phyloP scores from a whole-genome alignment of 352 stramenopile species.

The Phytopythium cucurbitacearum region DNA sequence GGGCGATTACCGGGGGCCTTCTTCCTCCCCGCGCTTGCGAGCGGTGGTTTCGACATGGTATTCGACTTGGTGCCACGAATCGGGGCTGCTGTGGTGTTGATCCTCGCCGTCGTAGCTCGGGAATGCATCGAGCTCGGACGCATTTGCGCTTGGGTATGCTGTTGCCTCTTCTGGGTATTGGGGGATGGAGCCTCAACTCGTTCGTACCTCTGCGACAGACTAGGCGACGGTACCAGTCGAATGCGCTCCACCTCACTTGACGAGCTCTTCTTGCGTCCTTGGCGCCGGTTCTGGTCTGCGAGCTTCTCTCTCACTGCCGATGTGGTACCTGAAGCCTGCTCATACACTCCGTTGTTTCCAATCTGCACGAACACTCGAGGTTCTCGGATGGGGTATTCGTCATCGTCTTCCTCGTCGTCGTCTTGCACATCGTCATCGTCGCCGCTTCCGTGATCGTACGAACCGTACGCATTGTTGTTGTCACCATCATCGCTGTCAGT shows the following conservation, averaged over 20 bases:
- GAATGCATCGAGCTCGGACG: too few species aligned
- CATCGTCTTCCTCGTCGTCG: constrained; percentile 15
- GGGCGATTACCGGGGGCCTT: too few species aligned
- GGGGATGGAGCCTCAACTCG: constrained; percentile 25
- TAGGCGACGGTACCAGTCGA: constrained; percentile 37
- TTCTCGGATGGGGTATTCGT: constrained; percentile 24
- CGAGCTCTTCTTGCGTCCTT: constrained; percentile 15
- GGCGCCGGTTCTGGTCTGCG: constrained; percentile 18
- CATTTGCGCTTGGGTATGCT: not conserved
- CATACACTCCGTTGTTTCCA: constrained; percentile 29
- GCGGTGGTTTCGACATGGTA: too few species aligned
- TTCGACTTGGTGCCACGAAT: too few species aligned
- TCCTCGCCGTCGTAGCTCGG: too few species aligned
- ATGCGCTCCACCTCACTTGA: constrained; percentile 43
- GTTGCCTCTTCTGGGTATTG: constrained; percentile 10
- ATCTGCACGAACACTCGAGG: constrained; percentile 51
- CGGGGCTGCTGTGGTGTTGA: too few species aligned
- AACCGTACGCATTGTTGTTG: constrained; percentile 8
- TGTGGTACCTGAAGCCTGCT: constrained; percentile 17
- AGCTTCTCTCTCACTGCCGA: constrained; percentile 37
- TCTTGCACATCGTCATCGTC: constrained; percentile 13
- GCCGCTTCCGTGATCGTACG: constrained; percentile 15
- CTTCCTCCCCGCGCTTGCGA: too few species aligned
- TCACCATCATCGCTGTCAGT: constrained; percentile 10
- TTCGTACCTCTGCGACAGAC: constrained; percentile 40